These are phyloP conservation scores for Suhomyces bribrorum DNA, from an alignment of 1,139 yeast species.

Conservation along the genomic window DNA sequence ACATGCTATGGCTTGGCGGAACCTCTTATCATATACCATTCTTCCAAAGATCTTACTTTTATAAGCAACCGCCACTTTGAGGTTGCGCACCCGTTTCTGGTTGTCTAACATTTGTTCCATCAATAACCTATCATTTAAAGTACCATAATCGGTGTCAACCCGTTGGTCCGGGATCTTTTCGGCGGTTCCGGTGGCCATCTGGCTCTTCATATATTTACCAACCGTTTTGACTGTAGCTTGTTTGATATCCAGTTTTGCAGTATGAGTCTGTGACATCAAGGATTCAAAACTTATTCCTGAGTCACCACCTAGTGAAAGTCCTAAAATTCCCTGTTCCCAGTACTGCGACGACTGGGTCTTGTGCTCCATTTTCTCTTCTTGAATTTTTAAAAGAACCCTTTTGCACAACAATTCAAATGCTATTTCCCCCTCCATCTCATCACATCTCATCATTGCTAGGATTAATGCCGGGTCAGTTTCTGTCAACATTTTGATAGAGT, in stretches of 20 bases:
- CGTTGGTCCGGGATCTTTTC: conserved; percentile 10
- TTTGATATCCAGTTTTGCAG: conserved; percentile 3
- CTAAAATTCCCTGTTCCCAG: conserved; percentile 8
- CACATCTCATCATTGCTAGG: conserved; percentile 16
- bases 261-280: background rate
- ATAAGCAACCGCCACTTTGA: conserved; percentile 17
- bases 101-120: conserved; percentile 15
- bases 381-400: conserved; percentile 17
- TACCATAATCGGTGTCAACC: conserved; percentile 12
- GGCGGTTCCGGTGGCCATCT: background rate
- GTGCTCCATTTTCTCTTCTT: conserved; percentile 10
- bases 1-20: conserved; percentile 12
- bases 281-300: background rate
- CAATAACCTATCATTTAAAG: conserved; percentile 12
- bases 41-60: conserved; percentile 16
- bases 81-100: conserved; percentile 8
- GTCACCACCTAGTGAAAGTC: background rate
- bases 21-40: conserved; percentile 8
- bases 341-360: background rate
- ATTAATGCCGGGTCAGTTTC: conserved; percentile 7
- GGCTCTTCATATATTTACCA: conserved; percentile 2
- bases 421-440: conserved; percentile 18
- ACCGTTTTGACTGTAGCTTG: conserved; percentile 7
- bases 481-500: conserved; percentile 3
- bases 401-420: conserved; percentile 19